Evolutionary conservation across 2,329 filamentous ascomycete species (phyloP).

Genomic region (Xylaria sp.): DNA sequence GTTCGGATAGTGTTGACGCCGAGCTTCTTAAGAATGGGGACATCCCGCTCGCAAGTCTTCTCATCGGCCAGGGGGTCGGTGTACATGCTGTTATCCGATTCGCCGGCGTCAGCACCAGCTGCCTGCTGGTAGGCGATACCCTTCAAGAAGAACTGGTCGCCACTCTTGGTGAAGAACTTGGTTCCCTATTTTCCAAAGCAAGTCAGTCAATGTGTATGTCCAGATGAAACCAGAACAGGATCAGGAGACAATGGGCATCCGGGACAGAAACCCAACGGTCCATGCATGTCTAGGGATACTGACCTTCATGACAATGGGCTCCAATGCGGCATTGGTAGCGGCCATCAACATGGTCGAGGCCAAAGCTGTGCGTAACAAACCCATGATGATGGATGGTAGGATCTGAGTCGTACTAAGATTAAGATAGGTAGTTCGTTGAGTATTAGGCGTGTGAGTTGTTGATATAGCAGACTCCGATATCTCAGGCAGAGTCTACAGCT

Average conservation of each 20-base stretch:
- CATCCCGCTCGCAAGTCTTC: slow-evolving; percentile 61
- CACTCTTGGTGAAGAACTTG: slow-evolving; percentile 64
- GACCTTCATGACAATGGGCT: slow-evolving; percentile 33
- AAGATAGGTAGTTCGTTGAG: background rate
- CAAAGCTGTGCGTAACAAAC: slow-evolving; percentile 28
- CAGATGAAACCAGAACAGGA: background rate
- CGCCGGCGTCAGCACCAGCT: slow-evolving; percentile 39
- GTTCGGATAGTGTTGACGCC: slow-evolving; percentile 72
- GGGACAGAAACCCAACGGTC: too few species aligned
- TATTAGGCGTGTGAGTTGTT: background rate
- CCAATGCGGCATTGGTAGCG: slow-evolving; percentile 25
- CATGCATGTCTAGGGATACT: slow-evolving; percentile 3
- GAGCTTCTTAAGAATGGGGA: slow-evolving; percentile 61
- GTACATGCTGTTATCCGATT: slow-evolving; percentile 43
- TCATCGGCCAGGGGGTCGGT: slow-evolving; percentile 64
- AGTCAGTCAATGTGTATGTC: slow-evolving; percentile 5
- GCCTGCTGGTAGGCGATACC: slow-evolving; percentile 76
- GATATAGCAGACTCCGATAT: background rate
- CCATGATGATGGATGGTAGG: slow-evolving; percentile 21
- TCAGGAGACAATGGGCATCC: too few species aligned
- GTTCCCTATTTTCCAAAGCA: slow-evolving; percentile 21
- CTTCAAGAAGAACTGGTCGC: slow-evolving; percentile 54
- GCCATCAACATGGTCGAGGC: slow-evolving; percentile 29
- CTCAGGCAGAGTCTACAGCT: slow-evolving; percentile 2
- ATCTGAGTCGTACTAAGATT: background rate